Evolutionary conservation across 139 green algal genomes (phyloP), one percentile per base, ranked within the genome.

Genomic region (Trebouxia sp.): DNA sequence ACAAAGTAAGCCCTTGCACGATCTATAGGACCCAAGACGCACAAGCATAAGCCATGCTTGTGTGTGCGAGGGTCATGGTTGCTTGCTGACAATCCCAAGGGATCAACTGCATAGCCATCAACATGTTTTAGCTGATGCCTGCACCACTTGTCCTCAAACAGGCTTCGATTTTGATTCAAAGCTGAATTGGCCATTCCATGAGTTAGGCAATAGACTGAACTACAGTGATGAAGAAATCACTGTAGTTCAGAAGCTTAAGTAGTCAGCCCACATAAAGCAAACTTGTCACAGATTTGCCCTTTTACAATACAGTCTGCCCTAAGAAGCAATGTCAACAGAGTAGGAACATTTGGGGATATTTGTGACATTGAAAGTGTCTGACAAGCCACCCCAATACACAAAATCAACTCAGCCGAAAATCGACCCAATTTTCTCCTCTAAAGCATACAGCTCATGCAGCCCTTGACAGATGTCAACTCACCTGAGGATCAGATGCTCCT

Each of bases 191-290:
- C 53, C 32, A 5, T 37, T 65, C 6, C 30, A 42, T 24, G 30
- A 69, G 30, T 69, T 30, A 69, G 5, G 58, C 58, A 2, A 69
- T 43, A 69, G 30, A 69, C 58, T 69, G 58, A 43, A 69, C 30
- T n/a, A 69, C 58, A 69, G 58, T 6, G 30, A 14, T 30, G 41
- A 42, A 28, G 42, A 14, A 28, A 38, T 69, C 58, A 69, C 30
- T 69, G 58, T 69, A 69, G 58, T 69, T 69, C 58, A 69, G 30
- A n/a, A 69, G 58, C 58, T 69, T 69, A 24, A 69, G 58, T 43
- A 69, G 30, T 69, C 58, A 43, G 42, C 58, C 30, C 58, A 69
- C 58, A 69, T 69, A 43, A 42, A 43, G 58, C 58, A 69, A 69
- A 30, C 58, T 69, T 69, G 58, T 69, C 58, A 69, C 58, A 24